A percentile compares a stretch with the other conserved stretches of the same genome.
These are phyloP conservation scores for Daldinia decipiens DNA, from an alignment of 495 filamentous ascomycete genomes.

Conservation along the genomic window DNA sequence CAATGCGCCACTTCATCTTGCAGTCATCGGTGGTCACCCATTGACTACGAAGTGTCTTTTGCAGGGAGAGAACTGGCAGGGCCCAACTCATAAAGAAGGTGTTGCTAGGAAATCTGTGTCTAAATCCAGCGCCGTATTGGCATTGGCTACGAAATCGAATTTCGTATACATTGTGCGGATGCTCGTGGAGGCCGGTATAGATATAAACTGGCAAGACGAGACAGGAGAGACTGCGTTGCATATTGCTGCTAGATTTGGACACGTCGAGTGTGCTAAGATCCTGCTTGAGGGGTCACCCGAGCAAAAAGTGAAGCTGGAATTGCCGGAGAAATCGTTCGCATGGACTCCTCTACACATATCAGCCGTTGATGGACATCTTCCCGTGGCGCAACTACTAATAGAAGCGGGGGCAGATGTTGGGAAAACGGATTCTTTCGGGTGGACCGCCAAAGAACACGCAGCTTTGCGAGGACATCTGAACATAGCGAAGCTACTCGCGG, in stretches of 20 bases:
- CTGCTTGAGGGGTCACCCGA: constrained; percentile 73
- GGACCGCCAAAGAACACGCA: constrained; percentile 95
- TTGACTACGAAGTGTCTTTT: constrained; percentile 83
- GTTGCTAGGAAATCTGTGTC: constrained; percentile 73
- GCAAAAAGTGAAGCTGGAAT: constrained; percentile 78
- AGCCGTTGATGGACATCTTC: constrained; percentile 82
- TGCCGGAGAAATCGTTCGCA: constrained; percentile 83
- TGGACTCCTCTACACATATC: constrained; percentile 96
- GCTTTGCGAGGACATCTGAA: constrained; percentile 84
- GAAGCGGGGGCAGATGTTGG: constrained; percentile 78
- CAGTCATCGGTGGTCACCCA: constrained; percentile 90
- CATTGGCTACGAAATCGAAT: constrained; percentile 86
- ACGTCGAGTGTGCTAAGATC: constrained; percentile 78
- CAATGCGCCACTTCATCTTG: constrained; percentile 88
- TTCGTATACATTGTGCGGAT: constrained; percentile 83
- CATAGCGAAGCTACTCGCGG: constrained; percentile 74
- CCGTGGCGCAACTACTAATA: constrained; percentile 75
- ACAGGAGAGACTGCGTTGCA: constrained; percentile 95
- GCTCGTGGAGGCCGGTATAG: constrained; percentile 88
- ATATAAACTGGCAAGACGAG: constrained; percentile 93
- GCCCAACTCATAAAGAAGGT: constrained; percentile 65
- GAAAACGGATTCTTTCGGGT: constrained; percentile 83
- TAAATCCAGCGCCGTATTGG: constrained; percentile 89
- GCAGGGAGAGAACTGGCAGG: constrained; percentile 79
- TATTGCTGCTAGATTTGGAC: constrained; percentile 88